phyloP scores from a whole-genome alignment of 78 protist genomes.

The Bigelowiella natans region DNA sequence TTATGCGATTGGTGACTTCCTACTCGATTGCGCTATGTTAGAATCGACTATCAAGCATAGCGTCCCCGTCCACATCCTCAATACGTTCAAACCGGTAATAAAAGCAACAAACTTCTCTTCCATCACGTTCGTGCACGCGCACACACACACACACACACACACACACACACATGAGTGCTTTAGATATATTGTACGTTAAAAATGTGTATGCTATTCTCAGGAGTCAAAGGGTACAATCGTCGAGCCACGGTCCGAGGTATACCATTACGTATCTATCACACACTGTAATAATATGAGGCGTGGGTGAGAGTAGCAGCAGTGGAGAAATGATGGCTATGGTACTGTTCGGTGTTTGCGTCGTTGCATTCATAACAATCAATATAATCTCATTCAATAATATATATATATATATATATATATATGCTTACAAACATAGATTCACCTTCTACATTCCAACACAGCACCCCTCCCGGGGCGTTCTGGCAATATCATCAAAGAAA shows the following conservation, averaged over 20 bases:
- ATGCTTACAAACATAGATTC: not conserved
- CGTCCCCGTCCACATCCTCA: not conserved
- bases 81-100: not conserved
- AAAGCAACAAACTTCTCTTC: no score
- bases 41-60: not conserved
- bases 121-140: no score
- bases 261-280: no score
- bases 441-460: not conserved
- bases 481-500: not conserved
- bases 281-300: no score
- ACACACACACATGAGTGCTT: not conserved
- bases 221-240: not conserved
- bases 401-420: not conserved
- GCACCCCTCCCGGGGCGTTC: not conserved
- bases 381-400: no score
- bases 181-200: not conserved
- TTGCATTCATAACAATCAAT: no score
- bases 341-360: no score
- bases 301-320: no score
- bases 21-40: no score
- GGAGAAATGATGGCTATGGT: no score
- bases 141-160: not conserved
- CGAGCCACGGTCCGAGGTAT: not conserved
- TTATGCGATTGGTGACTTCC: no score
- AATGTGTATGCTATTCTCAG: not conserved